phyloP scores from a whole-genome alignment of 306 rosid species.

The Vachellia collinsii region DNA sequence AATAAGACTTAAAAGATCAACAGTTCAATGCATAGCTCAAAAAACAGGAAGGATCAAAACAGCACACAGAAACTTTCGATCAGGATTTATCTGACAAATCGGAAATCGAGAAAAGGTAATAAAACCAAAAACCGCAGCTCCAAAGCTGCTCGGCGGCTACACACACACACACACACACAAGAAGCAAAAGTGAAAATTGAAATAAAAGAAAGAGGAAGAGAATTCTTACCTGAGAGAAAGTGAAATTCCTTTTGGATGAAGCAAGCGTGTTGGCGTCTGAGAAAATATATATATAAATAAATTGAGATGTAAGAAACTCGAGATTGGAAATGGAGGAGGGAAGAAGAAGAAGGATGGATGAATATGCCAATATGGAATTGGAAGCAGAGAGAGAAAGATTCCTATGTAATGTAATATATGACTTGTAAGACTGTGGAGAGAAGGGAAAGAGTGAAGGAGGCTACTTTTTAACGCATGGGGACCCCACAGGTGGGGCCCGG shows the following conservation, averaged over 20 bases:
- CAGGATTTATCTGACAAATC: slow-evolving; percentile 8
- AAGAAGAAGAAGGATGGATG: slow-evolving; percentile 5
- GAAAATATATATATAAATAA: neutral
- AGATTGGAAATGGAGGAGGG: slow-evolving; percentile 21
- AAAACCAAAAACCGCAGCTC: neutral
- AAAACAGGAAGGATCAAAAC: slow-evolving; percentile 22
- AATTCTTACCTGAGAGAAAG: slow-evolving; percentile 54
- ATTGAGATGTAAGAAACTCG: slow-evolving; percentile 1
- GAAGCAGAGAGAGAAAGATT: slow-evolving; percentile 32
- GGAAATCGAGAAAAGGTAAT: neutral
- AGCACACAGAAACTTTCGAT: neutral
- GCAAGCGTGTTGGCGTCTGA: slow-evolving; percentile 28
- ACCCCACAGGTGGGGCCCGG: slow-evolving; percentile 39
- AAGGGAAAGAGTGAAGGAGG: neutral
- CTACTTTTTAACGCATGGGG: slow-evolving; percentile 31
- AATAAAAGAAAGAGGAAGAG: neutral
- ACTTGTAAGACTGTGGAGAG: neutral
- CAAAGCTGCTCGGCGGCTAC: slow-evolving; percentile 6
- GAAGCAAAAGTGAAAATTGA: neutral
- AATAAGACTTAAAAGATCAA: slow-evolving; percentile 26
- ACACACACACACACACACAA: neutral
- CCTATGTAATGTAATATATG: slow-evolving; percentile 20
- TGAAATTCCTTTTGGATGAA: slow-evolving; percentile 37
- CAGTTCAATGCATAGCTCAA: neutral
- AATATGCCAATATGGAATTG: slow-evolving; percentile 17